These are phyloP conservation scores for Sporothrix curviconia DNA, from an alignment of 2,329 filamentous ascomycete species.

Conservation along the genomic window DNA sequence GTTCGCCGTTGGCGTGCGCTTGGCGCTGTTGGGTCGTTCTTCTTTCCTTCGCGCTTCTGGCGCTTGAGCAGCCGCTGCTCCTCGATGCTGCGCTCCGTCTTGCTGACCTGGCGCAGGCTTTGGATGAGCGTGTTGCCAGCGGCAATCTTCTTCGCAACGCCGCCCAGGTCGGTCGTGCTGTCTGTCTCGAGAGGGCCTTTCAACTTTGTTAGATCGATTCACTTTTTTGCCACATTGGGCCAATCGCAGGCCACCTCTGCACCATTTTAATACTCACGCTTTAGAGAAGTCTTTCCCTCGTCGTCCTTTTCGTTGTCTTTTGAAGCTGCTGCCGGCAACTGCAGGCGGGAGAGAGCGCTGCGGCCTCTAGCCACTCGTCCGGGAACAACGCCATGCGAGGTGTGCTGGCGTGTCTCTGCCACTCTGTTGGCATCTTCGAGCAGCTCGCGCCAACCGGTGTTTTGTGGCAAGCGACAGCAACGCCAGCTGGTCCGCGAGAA, in stretches of 20 bases:
- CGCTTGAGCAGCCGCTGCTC: constrained; percentile 64
- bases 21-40: constrained; percentile 40
- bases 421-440: constrained; percentile 70
- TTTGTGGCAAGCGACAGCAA: constrained; percentile 77
- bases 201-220: constrained; percentile 9
- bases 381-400: constrained; percentile 75
- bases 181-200: constrained; percentile 39
- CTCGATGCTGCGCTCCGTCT: constrained; percentile 64
- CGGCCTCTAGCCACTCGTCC: constrained; percentile 67
- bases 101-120: constrained; percentile 53
- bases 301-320: constrained; percentile 28
- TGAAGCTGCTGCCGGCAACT: not conserved
- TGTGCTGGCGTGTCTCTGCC: constrained; percentile 64
- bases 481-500: constrained; percentile 73
- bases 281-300: constrained; percentile 48
- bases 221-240: not conserved
- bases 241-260: not conserved
- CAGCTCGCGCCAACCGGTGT: constrained; percentile 66
- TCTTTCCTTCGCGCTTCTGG: constrained; percentile 54
- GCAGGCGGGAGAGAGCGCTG: constrained; percentile 38
- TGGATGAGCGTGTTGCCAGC: constrained; percentile 42
- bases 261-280: constrained; percentile 45
- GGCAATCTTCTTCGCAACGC: constrained; percentile 33
- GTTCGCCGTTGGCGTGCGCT: constrained; percentile 41
- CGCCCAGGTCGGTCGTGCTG: constrained; percentile 21